These are phyloP conservation scores for Zoysia matrella DNA, from an alignment of 202 grass and related monocot genomes.

Conservation along the genomic window DNA sequence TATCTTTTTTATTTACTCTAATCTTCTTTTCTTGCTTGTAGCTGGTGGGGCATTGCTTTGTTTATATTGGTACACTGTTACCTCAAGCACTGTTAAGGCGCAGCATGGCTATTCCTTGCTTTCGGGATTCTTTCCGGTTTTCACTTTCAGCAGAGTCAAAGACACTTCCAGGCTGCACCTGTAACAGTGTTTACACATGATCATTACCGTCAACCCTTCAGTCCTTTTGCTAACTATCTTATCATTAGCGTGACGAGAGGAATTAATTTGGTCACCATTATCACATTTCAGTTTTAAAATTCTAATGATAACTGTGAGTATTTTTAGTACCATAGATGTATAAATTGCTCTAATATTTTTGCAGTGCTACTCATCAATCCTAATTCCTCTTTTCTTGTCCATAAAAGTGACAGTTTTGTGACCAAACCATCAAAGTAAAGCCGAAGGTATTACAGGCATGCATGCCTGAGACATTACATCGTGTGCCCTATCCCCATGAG, in stretches of 20 bases:
- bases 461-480: neutral
- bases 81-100: conserved; percentile 17
- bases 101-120: conserved; percentile 21
- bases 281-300: neutral
- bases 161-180: neutral
- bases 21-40: too few species aligned
- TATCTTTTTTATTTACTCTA: too few species aligned
- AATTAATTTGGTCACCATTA: neutral
- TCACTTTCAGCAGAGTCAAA: conserved; percentile 25
- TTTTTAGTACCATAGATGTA: neutral
- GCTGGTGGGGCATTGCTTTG: conserved; percentile 13
- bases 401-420: too few species aligned
- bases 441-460: neutral
- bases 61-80: conserved; percentile 29
- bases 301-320: neutral
- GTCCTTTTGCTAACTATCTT: neutral
- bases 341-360: neutral
- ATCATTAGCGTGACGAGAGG: neutral
- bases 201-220: neutral
- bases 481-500: conserved; percentile 28
- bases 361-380: neutral
- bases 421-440: neutral
- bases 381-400: neutral
- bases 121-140: conserved; percentile 1
- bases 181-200: neutral